Percentiles rank a stretch among this genome's conserved stretches.
Conservation (phyloP, 192 early-diverging fungal species). For the Coemansia sp. region DNA sequence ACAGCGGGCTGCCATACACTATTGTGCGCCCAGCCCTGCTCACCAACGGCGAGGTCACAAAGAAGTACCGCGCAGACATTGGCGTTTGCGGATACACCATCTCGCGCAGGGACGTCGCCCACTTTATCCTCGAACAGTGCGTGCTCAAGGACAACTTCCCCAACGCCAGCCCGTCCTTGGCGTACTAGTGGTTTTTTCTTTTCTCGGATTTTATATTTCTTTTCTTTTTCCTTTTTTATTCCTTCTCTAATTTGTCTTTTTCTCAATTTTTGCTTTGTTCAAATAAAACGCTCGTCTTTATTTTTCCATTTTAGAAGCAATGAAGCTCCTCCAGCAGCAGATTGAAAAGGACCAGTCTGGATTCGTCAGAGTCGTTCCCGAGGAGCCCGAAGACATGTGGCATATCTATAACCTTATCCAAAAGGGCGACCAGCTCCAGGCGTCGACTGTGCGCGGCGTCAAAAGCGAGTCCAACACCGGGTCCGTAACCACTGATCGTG, state of each 20-base stretch:
- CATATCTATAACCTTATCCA: slow-evolving; percentile 88
- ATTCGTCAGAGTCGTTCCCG: slow-evolving; percentile 76
- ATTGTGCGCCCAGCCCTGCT: slow-evolving; percentile 52
- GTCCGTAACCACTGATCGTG: slow-evolving; percentile 77
- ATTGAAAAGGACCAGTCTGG: slow-evolving; percentile 84
- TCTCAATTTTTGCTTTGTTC: not conserved
- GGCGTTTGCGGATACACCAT: slow-evolving; percentile 48
- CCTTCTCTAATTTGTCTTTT: not conserved
- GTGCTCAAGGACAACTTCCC: slow-evolving; percentile 32
- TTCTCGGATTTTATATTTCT: not conserved
- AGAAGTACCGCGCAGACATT: slow-evolving; percentile 33
- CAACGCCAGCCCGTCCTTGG: slow-evolving; percentile 28
- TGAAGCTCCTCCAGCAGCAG: slow-evolving; percentile 71
- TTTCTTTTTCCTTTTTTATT: slow-evolving; percentile 13
- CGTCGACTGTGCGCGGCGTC: slow-evolving; percentile 86
- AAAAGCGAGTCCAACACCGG: slow-evolving; percentile 88
- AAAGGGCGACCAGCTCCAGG: slow-evolving; percentile 81
- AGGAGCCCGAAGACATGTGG: slow-evolving; percentile 98
- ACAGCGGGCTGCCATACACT: slow-evolving; percentile 41
- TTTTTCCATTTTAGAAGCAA: slow-evolving; percentile 17
- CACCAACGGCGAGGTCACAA: slow-evolving; percentile 35
- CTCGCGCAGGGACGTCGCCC: slow-evolving; percentile 53
- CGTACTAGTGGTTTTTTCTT: slow-evolving; percentile 10
- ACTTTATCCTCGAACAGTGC: slow-evolving; percentile 52
- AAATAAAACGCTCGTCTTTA: not conserved